These are phyloP conservation scores for Amanita polypyramis DNA, from an alignment of 768 basidiomycete genomes.

Conservation along the genomic window DNA sequence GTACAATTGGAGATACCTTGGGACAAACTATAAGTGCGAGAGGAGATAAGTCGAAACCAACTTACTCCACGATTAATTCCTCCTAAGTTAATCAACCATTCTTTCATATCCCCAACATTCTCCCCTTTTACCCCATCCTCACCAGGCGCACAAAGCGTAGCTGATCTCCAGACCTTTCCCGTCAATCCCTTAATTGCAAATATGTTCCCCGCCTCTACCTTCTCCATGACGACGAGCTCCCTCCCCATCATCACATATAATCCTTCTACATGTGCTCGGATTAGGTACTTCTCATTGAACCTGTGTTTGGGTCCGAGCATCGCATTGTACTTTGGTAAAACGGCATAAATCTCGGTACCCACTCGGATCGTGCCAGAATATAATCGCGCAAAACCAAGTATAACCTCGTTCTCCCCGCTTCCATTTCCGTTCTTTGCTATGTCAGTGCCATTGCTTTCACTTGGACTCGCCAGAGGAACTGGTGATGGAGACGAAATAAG, in stretches of 20 bases:
- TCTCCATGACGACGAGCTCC: slow-evolving; percentile 76
- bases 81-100: slow-evolving; percentile 73
- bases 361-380: slow-evolving; percentile 79
- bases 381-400: slow-evolving; percentile 89
- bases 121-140: slow-evolving; percentile 29
- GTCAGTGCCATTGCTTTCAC: slow-evolving; percentile 11
- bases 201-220: slow-evolving; percentile 85
- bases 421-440: slow-evolving; percentile 16
- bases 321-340: slow-evolving; percentile 81
- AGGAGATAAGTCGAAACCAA: slow-evolving; percentile 4
- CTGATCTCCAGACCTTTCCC: slow-evolving; percentile 83
- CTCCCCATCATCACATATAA: slow-evolving; percentile 98
- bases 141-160: slow-evolving; percentile 72
- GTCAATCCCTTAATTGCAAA: slow-evolving; percentile 89
- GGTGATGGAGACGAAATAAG: neutral
- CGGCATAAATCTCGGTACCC: slow-evolving; percentile 54
- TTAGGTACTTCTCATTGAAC: slow-evolving; percentile 54
- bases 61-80: slow-evolving; percentile 55
- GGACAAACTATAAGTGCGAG: neutral
- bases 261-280: slow-evolving; percentile 52
- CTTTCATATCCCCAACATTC: slow-evolving; percentile 24
- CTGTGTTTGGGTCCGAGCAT: slow-evolving; percentile 54
- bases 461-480: slow-evolving; percentile 6
- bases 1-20: slow-evolving; percentile 78
- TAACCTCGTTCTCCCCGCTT: slow-evolving; percentile 40